phyloP scores from a whole-genome alignment of 441 rosid genomes.

The Pelargonium myrrhifolium region DNA sequence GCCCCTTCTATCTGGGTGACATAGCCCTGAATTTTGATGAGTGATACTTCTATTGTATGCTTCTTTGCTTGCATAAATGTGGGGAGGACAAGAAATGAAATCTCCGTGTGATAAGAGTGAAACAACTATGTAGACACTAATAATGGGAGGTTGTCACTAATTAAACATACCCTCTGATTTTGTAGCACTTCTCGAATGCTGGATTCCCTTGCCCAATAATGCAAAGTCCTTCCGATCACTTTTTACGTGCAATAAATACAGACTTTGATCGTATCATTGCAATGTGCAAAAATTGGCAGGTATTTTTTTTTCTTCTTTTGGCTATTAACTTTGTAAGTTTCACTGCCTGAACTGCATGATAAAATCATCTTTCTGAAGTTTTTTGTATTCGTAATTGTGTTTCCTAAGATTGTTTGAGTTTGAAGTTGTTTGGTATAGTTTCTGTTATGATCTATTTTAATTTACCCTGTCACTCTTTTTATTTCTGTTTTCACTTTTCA shows the following conservation, averaged over 20 bases:
- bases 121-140: slow-evolving; percentile 6
- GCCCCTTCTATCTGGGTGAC: background rate
- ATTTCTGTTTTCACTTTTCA: background rate
- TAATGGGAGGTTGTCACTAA: slow-evolving; percentile 19
- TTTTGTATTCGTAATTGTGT: background rate
- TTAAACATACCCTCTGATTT: slow-evolving; percentile 20
- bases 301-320: slow-evolving; percentile 22
- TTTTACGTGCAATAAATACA: slow-evolving; percentile 91
- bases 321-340: slow-evolving; percentile 4
- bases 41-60: background rate
- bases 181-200: slow-evolving; percentile 97
- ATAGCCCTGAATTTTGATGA: background rate
- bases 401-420: background rate
- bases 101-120: background rate
- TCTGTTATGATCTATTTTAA: background rate
- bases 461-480: background rate
- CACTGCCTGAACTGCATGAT: slow-evolving; percentile 1
- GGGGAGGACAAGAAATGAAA: slow-evolving; percentile 3
- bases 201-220: slow-evolving; percentile 99
- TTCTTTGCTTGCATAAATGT: slow-evolving; percentile 6
- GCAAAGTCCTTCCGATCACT: slow-evolving; percentile 99
- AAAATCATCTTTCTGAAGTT: background rate
- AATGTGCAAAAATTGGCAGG: slow-evolving; percentile 99
- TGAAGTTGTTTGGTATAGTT: background rate
- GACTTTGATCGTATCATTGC: slow-evolving; percentile 97